Evolutionary conservation across 495 filamentous ascomycete genomes (phyloP).

Genomic region (Parathielavia hyrcaniae): DNA sequence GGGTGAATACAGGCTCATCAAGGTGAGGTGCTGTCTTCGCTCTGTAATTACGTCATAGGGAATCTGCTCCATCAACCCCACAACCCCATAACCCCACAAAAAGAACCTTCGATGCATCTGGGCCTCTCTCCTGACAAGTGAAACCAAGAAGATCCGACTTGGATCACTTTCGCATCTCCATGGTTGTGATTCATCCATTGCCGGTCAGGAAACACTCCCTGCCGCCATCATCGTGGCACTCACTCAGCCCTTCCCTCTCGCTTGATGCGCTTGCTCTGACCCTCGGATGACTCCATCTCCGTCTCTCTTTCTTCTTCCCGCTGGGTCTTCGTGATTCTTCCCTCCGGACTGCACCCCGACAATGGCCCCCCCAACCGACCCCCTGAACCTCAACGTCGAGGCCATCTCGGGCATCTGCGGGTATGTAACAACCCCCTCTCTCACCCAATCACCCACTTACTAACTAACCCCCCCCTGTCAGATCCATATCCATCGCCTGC

Average conservation of each 20-base stretch:
- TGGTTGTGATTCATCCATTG: neutral
- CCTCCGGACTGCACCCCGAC: neutral
- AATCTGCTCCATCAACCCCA: neutral
- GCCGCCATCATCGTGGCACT: neutral
- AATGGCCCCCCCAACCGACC: constrained; percentile 66
- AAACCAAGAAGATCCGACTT: neutral
- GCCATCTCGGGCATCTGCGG: constrained; percentile 86
- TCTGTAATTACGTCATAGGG: neutral
- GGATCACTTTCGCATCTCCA: neutral
- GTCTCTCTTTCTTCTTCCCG: neutral
- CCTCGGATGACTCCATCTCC: neutral
- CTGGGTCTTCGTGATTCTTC: neutral
- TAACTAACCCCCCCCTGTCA: constrained; percentile 25
- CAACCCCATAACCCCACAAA: constrained; percentile 4
- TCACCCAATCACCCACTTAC: neutral
- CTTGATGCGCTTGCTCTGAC: neutral
- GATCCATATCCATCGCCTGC: constrained; percentile 90
- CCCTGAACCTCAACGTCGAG: constrained; percentile 69
- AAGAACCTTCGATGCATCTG: constrained; percentile 5
- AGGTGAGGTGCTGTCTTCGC: neutral
- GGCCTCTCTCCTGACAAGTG: neutral
- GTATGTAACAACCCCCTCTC: constrained; percentile 40
- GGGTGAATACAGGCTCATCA: neutral
- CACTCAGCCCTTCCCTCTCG: neutral
- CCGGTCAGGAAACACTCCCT: too few species aligned